Evolutionary conservation across 1,139 yeast species (phyloP), one percentile per base, ranked within the genome.

Genomic region (Geotrichum candidum): DNA sequence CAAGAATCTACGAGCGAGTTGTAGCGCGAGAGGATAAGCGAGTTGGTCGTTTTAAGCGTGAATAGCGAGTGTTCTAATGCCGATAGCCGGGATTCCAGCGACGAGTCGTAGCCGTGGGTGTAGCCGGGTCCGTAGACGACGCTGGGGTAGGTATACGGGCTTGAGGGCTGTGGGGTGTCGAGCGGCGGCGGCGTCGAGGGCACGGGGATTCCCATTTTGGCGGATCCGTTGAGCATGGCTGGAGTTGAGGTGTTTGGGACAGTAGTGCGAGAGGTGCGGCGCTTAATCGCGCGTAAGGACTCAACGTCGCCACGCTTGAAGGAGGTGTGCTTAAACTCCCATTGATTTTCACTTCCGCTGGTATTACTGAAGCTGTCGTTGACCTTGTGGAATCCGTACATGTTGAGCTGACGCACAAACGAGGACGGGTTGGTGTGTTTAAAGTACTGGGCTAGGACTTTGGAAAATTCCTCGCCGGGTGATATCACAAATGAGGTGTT

Each of bases 311-410:
- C 91, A 64, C 89, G 86, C 68, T 81, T 83, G 75, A 92, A 92
- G 51, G 86, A 83, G 54, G 88, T 85, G 71, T 92, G 99, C 66
- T 87, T 86, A 76, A 92, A 92, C 74, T 90, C 96, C 98, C 98
- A 92, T 61, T 74, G 77, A 3, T 51, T 50, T 25, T 31, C 51
- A 18, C 5, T 56, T 22, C 18, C 53, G 82, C 66, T 3, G 82
- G 66, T 2, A 45, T 59, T 60, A 68, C 70, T 60, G 54, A 71
- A 67, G 33, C 70, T 68, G 62, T 73, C 74, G 65, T 69, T 72
- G 45, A 74, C 71, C 76, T 94, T 94, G 76, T 94, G 99, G 90
- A 96, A 94, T 51, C 98, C 99, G 72, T 94, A 94, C 96, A 94
- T 94, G 76, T 94, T 94, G 71, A 94, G 81, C 73, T 94, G 99